Evolutionary conservation across 768 basidiomycete genomes (phyloP).

Genomic region (Leccinum aurantiacum): DNA sequence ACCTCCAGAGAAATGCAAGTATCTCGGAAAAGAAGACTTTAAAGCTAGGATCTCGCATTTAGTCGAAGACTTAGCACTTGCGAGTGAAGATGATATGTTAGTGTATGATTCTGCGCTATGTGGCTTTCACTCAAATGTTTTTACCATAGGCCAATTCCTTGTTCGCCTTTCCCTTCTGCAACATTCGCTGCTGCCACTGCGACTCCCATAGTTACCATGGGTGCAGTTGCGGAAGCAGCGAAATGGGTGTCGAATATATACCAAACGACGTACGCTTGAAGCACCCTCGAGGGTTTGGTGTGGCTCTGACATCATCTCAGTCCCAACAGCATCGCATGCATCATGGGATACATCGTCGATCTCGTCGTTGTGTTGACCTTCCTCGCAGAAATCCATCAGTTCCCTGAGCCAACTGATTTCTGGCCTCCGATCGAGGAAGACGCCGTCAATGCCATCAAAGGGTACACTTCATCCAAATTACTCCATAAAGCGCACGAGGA

Average conservation of each 20-base stretch:
- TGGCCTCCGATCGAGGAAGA: constrained; percentile 3
- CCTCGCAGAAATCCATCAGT: constrained; percentile 3
- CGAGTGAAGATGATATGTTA: background rate
- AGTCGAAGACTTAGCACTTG: constrained; percentile 1
- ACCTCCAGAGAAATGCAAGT: background rate
- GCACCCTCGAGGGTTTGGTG: background rate
- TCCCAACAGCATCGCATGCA: background rate
- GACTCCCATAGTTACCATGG: constrained; percentile 2
- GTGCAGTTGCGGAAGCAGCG: constrained; percentile 3
- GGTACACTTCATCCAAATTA: background rate
- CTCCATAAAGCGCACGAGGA: background rate
- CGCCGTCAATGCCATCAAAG: constrained; percentile 4
- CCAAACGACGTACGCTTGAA: background rate
- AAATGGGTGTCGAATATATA: constrained; percentile 7
- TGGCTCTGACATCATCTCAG: background rate
- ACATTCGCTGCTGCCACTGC: constrained; percentile 7
- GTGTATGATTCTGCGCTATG: background rate
- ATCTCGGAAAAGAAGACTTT: constrained; percentile 6
- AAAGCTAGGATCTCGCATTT: constrained; percentile 11
- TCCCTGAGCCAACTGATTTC: background rate
- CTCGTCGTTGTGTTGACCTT: constrained; percentile 1
- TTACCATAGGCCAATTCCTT: background rate
- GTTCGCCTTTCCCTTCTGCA: background rate
- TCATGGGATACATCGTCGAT: constrained; percentile 9
- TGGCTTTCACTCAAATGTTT: background rate